Evolutionary conservation across 2,329 filamentous ascomycete genomes (phyloP).

Genomic region (Epichloe baconii): DNA sequence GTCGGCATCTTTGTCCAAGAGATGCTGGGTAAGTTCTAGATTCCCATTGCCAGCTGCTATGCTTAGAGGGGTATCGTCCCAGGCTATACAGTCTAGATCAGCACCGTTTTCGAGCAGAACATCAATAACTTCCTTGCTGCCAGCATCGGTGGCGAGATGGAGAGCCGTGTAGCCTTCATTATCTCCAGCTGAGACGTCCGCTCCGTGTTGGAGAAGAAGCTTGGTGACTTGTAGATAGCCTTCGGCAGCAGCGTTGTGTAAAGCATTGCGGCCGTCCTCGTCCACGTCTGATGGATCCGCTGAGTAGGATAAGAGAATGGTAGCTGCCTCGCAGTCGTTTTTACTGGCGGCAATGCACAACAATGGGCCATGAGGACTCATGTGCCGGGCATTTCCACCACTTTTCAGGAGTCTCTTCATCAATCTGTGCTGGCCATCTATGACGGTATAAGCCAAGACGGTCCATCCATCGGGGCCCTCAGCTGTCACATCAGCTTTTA

Average conservation of each 20-base stretch:
- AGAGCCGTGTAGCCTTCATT: not conserved
- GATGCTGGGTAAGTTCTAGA: not conserved
- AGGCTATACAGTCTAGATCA: not conserved
- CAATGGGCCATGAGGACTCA: not conserved
- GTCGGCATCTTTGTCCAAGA: not conserved
- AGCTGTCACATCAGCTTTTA: not conserved
- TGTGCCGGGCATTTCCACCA: not conserved
- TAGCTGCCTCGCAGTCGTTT: not conserved
- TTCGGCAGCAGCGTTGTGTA: not conserved
- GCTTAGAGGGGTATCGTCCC: not conserved
- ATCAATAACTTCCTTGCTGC: not conserved
- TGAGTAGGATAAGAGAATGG: not conserved
- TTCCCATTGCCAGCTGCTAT: not conserved
- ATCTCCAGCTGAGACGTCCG: not conserved
- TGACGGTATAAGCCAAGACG: not conserved
- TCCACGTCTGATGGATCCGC: not conserved
- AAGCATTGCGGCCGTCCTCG: not conserved
- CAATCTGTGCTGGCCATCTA: not conserved
- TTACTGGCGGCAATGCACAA: not conserved
- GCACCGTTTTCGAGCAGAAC: not conserved
- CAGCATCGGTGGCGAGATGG: not conserved
- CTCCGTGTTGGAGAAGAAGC: not conserved
- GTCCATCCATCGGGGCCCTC: not conserved
- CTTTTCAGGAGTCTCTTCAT: not conserved
- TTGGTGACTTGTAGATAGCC: not conserved